Evolutionary conservation across 768 basidiomycete genomes (phyloP).

Genomic region (Lentinula edodes): DNA sequence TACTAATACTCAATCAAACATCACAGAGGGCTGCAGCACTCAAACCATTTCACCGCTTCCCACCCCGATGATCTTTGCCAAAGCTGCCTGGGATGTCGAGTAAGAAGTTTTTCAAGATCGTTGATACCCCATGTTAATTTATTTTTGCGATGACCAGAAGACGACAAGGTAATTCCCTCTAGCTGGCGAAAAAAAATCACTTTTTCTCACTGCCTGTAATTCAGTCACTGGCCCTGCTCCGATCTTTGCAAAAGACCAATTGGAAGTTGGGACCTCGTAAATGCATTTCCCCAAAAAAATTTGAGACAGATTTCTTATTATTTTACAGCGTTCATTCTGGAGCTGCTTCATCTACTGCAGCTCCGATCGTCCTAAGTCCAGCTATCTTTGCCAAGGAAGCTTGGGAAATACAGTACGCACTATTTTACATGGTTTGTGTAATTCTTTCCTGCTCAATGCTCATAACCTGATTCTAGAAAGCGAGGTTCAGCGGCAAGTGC

Average conservation of each 20-base stretch:
- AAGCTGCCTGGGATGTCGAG: neutral
- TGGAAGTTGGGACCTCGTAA: neutral
- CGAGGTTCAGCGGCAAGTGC: neutral
- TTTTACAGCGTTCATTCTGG: neutral
- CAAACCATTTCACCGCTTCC: neutral
- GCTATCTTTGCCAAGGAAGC: conserved; percentile 4
- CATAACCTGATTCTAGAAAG: neutral
- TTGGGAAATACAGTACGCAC: neutral
- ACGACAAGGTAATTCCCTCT: neutral
- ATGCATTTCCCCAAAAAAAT: neutral
- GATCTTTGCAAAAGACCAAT: neutral
- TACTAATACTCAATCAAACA: too few species aligned
- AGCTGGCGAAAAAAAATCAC: too few species aligned
- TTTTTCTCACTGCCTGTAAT: neutral
- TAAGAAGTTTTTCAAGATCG: neutral
- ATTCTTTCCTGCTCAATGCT: neutral
- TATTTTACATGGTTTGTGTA: neutral
- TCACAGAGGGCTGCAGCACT: neutral
- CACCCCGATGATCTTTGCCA: neutral
- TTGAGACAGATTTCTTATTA: neutral
- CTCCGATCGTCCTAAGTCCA: neutral
- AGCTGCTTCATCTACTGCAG: neutral
- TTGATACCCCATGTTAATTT: neutral
- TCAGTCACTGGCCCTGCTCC: neutral
- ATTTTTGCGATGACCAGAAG: neutral